Conservation (phyloP, 495 filamentous ascomycete genomes). For the Articulospora tetracladia region DNA sequence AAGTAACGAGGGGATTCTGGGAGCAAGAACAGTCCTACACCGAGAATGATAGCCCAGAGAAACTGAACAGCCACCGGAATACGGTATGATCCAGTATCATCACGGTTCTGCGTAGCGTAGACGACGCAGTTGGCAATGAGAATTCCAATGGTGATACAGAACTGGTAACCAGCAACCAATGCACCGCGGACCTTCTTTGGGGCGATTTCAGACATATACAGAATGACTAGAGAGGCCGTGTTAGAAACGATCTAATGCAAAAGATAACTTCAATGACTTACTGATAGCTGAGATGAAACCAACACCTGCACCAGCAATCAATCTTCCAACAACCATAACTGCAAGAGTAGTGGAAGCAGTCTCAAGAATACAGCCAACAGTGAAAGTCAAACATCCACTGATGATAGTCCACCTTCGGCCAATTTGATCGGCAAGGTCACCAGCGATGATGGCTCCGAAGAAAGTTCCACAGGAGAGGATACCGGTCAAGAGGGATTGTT, state of each 20-base stretch:
- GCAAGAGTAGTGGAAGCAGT: conserved; percentile 60
- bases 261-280: conserved; percentile 48
- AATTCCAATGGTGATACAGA: conserved; percentile 68
- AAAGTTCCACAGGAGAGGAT: conserved; percentile 88
- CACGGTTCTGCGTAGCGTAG: conserved; percentile 59
- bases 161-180: conserved; percentile 66
- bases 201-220: conserved; percentile 66
- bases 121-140: conserved; percentile 68
- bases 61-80: conserved; percentile 68
- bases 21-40: conserved; percentile 63
- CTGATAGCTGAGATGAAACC: conserved; percentile 68
- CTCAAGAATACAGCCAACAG: conserved; percentile 74
- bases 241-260: not conserved
- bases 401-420: conserved; percentile 73
- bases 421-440: conserved; percentile 64
- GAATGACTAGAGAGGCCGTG: conserved; percentile 14
- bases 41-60: conserved; percentile 63
- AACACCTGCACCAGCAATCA: conserved; percentile 79
- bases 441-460: conserved; percentile 71
- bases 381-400: conserved; percentile 60
- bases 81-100: conserved; percentile 62
- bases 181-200: conserved; percentile 65
- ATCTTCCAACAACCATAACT: conserved; percentile 69
- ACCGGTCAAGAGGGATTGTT: conserved; percentile 71
- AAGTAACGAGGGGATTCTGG: conserved; percentile 81